These are phyloP conservation scores for Penicillium sp. DNA, from an alignment of 2,329 filamentous ascomycete genomes.

Conservation along the genomic window DNA sequence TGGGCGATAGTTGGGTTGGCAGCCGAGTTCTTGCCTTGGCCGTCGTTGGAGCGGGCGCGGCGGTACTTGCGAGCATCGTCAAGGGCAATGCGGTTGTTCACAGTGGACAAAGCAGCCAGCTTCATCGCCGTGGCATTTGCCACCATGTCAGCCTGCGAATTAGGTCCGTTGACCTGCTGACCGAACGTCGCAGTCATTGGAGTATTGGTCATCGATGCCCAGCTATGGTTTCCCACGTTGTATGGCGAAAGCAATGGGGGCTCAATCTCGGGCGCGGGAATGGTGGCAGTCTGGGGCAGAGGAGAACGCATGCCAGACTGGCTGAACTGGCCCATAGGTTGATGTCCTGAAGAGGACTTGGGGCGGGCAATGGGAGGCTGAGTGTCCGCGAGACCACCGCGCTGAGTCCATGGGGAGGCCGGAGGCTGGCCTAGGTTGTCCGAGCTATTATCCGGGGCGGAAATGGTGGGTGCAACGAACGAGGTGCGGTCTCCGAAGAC, in stretches of 20 bases:
- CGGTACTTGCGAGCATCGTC: constrained; percentile 98
- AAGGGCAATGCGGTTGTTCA: constrained; percentile 96
- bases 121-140: constrained; percentile 99
- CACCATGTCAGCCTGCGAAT: constrained; percentile 91
- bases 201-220: constrained; percentile 98
- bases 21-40: constrained; percentile 48
- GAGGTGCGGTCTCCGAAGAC: constrained; percentile 76
- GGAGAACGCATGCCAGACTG: constrained; percentile 83
- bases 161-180: constrained; percentile 40
- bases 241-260: constrained; percentile 83
- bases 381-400: constrained; percentile 50
- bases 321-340: constrained; percentile 89
- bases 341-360: constrained; percentile 76
- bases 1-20: constrained; percentile 65
- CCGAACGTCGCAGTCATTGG: constrained; percentile 90
- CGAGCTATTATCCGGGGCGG: constrained; percentile 63
- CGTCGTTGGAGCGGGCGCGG: constrained; percentile 85
- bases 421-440: constrained; percentile 65
- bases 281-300: constrained; percentile 78
- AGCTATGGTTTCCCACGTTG: constrained; percentile 79
- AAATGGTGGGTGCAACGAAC: constrained; percentile 72
- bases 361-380: constrained; percentile 62
- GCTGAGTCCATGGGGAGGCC: constrained; percentile 77
- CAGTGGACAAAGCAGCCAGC: constrained; percentile 90
- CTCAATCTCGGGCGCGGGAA: constrained; percentile 73